phyloP scores from a whole-genome alignment of 257 asterid species.

The Craterostigma plantagineum region DNA sequence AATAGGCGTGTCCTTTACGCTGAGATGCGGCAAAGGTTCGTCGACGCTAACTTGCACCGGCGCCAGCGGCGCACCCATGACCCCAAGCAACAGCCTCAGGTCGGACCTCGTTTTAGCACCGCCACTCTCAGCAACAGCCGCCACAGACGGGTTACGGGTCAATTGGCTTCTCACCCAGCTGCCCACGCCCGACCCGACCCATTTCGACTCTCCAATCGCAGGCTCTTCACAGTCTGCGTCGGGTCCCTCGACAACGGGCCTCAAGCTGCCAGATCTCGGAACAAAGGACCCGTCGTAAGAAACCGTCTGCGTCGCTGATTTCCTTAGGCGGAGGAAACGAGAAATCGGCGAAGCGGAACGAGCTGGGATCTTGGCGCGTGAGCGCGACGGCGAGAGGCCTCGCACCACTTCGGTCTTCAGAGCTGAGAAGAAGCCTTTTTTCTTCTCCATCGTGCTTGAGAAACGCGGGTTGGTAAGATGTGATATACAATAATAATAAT shows the following conservation, averaged over 20 bases:
- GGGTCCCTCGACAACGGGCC: constrained; percentile 79
- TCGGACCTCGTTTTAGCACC: constrained; percentile 45
- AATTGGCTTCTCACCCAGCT: constrained; percentile 66
- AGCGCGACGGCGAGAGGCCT: constrained; percentile 73
- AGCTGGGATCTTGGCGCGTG: constrained; percentile 60
- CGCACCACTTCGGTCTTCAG: constrained; percentile 76
- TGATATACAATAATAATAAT: too few species aligned
- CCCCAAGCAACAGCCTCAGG: constrained; percentile 78
- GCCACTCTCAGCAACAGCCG: constrained; percentile 25
- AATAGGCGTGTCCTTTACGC: constrained; percentile 85
- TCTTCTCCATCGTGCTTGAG: constrained; percentile 43
- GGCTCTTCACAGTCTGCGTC: constrained; percentile 42
- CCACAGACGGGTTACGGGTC: constrained; percentile 40
- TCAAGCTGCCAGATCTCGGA: constrained; percentile 59
- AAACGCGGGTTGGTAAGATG: too few species aligned
- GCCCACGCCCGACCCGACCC: constrained; percentile 46
- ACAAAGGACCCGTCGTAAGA: constrained; percentile 18
- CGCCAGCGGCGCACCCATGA: constrained; percentile 91
- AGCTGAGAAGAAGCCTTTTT: constrained; percentile 81
- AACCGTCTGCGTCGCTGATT: constrained; percentile 8
- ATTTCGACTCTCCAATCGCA: constrained; percentile 30
- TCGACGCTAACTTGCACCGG: constrained; percentile 72
- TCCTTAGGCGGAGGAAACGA: constrained; percentile 44
- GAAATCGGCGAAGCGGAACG: constrained; percentile 56
- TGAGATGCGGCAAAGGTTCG: constrained; percentile 86